Evolutionary conservation across 164 flowering plant species (phyloP).

Genomic region (Aristolochia contorta): DNA sequence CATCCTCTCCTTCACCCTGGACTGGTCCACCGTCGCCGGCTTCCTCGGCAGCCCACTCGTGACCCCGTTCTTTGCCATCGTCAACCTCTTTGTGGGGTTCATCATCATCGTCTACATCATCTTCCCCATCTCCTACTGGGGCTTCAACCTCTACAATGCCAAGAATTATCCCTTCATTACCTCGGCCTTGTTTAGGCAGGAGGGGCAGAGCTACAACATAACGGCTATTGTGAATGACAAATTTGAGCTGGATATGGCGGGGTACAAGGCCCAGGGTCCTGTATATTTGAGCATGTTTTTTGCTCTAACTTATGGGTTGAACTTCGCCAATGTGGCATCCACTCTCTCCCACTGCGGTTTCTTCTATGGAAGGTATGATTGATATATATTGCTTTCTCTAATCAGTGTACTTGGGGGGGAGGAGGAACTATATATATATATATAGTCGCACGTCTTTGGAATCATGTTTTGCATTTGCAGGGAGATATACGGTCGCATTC

Average conservation of each 20-base stretch:
- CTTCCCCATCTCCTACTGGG: constrained; percentile 37
- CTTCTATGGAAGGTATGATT: constrained; percentile 49
- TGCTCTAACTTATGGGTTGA: constrained; percentile 44
- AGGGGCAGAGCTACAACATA: constrained; percentile 28
- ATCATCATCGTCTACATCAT: constrained; percentile 23
- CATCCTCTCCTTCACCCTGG: constrained; percentile 33
- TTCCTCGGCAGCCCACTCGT: constrained; percentile 38
- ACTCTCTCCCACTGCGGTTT: constrained; percentile 48
- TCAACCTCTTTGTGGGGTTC: constrained; percentile 31
- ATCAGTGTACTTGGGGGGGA: no score
- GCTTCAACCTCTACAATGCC: constrained; percentile 24
- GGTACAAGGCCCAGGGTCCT: constrained; percentile 28
- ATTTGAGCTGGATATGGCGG: constrained; percentile 31
- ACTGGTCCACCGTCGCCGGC: constrained; percentile 37
- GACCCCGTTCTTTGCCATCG: constrained; percentile 34
- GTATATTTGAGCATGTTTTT: constrained; percentile 43
- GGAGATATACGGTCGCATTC: constrained; percentile 31
- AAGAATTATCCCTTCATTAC: constrained; percentile 36
- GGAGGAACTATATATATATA: no score
- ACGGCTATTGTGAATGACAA: constrained; percentile 34
- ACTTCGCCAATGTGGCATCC: constrained; percentile 48
- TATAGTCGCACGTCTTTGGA: no score
- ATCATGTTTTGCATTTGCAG: no score
- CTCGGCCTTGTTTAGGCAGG: constrained; percentile 28
- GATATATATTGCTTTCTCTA: no score